Percentiles rank a stretch among this genome's conserved stretches.
Conservation (phyloP, 148 eudicot genomes). For the Silene latifolia region DNA sequence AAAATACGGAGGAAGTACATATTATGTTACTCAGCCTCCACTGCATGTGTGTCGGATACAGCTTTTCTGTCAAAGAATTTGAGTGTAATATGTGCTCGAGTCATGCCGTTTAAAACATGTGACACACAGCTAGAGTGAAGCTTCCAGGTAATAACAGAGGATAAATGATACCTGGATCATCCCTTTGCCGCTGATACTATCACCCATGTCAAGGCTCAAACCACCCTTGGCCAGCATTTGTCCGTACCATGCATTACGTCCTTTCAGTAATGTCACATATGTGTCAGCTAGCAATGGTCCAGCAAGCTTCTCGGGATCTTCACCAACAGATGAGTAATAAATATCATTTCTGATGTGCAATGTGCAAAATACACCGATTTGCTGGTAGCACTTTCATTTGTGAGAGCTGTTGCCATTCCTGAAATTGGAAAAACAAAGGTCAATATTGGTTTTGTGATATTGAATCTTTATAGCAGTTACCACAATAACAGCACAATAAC, state of each 20-base stretch:
- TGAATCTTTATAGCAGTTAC: not conserved
- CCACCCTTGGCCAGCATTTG: slow-evolving; percentile 96
- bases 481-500: too few relatives aligned
- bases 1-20: too few relatives aligned
- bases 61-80: too few relatives aligned
- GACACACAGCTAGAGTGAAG: too few relatives aligned
- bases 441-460: not conserved
- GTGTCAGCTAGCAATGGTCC: slow-evolving; percentile 97
- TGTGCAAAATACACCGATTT: slow-evolving; percentile 97
- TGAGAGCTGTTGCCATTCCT: slow-evolving; percentile 97
- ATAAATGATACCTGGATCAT: slow-evolving; percentile 73
- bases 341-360: slow-evolving; percentile 99
- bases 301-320: slow-evolving; percentile 95
- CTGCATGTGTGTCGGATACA: too few relatives aligned
- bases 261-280: slow-evolving; percentile 83
- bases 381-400: slow-evolving; percentile 95
- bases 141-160: not conserved
- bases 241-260: slow-evolving; percentile 98
- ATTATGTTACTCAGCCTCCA: too few relatives aligned
- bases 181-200: slow-evolving; percentile 92
- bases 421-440: slow-evolving; percentile 12
- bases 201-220: slow-evolving; percentile 89
- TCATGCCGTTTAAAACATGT: too few relatives aligned
- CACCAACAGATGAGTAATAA: slow-evolving; percentile 80
- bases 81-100: too few relatives aligned